Percentiles rank a stretch among this genome's conserved stretches.
phyloP scores from a whole-genome alignment of 2,329 filamentous ascomycete species.

The Colletotrichum tropicale region DNA sequence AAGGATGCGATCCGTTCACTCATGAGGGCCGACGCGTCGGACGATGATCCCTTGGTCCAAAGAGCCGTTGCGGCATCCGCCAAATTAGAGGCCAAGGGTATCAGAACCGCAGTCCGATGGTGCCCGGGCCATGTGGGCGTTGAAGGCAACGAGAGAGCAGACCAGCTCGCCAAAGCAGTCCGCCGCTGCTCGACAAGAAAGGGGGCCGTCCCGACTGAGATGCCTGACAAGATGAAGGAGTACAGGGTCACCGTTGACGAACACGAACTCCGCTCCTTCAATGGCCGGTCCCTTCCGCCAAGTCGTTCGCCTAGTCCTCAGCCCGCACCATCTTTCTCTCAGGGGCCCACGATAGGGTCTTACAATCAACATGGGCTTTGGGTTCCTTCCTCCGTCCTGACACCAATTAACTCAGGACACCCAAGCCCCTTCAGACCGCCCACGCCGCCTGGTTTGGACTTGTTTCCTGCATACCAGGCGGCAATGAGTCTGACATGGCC shows the following conservation, averaged over 20 bases:
- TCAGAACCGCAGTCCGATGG: neutral
- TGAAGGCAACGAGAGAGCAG: neutral
- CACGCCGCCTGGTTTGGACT: neutral
- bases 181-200: neutral
- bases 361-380: neutral
- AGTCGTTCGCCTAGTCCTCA: neutral
- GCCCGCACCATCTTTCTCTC: neutral
- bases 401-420: neutral
- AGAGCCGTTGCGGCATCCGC: neutral
- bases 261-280: neutral
- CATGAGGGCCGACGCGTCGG: neutral
- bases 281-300: neutral
- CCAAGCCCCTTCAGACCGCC: neutral
- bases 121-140: slow-evolving; percentile 2
- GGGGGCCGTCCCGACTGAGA: neutral
- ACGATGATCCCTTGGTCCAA: neutral
- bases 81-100: neutral
- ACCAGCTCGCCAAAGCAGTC: neutral
- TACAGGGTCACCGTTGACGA: neutral
- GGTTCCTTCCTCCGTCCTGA: neutral
- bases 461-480: neutral
- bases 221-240: neutral
- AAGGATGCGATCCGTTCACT: neutral
- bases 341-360: neutral
- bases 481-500: neutral